Evolutionary conservation across 2,329 filamentous ascomycete species (phyloP).

Genomic region (Ophiostoma angusticollis): DNA sequence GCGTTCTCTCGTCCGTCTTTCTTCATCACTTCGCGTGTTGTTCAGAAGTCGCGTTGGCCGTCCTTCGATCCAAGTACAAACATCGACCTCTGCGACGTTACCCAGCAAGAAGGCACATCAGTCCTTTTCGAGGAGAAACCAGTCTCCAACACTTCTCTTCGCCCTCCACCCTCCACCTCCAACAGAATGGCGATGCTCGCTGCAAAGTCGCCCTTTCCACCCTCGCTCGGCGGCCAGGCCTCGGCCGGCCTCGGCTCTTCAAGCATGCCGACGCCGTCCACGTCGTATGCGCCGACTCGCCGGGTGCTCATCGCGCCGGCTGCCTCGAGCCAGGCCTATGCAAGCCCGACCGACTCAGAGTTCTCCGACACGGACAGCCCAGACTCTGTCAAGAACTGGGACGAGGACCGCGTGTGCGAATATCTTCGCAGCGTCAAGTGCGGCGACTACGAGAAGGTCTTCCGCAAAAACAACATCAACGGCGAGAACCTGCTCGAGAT

Average conservation of each 20-base stretch:
- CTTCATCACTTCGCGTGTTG: slow-evolving; percentile 1
- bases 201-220: slow-evolving; percentile 57
- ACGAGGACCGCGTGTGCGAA: slow-evolving; percentile 80
- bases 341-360: slow-evolving; percentile 82
- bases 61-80: too few relatives aligned
- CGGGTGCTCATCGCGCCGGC: slow-evolving; percentile 37
- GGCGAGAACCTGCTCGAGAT: slow-evolving; percentile 94
- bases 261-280: slow-evolving; percentile 28
- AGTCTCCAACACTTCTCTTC: neutral
- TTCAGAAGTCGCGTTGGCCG: neutral
- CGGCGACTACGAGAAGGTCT: slow-evolving; percentile 76
- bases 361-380: slow-evolving; percentile 74
- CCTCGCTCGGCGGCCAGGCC: slow-evolving; percentile 36
- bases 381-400: slow-evolving; percentile 72
- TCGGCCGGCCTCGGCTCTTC: slow-evolving; percentile 30
- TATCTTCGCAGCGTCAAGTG: slow-evolving; percentile 89
- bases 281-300: slow-evolving; percentile 37
- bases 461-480: slow-evolving; percentile 89
- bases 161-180: neutral
- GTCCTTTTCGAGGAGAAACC: too few relatives aligned
- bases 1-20: neutral
- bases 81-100: too few relatives aligned
- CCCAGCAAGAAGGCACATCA: too few relatives aligned
- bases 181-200: slow-evolving; percentile 58
- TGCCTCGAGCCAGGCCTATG: slow-evolving; percentile 43